These are phyloP conservation scores for Pseudogymnoascus sp. DNA, from an alignment of 2,329 filamentous ascomycete genomes.

Conservation along the genomic window DNA sequence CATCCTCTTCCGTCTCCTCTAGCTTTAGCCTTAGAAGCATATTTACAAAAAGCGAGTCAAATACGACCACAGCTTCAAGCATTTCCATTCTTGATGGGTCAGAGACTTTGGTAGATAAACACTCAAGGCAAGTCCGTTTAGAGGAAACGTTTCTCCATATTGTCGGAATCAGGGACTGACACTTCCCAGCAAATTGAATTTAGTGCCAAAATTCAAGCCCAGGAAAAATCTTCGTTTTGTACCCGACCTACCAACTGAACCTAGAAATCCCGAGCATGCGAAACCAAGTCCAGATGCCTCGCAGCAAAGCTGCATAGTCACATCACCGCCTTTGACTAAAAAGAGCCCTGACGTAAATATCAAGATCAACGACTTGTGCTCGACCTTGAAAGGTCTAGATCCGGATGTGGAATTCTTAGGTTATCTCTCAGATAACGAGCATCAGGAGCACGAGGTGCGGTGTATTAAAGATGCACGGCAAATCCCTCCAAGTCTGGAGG, in stretches of 20 bases:
- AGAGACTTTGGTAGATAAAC: neutral
- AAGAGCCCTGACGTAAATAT: neutral
- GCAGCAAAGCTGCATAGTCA: no score
- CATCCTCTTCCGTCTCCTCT: neutral
- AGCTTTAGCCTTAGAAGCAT: neutral
- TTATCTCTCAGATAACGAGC: conserved; percentile 15
- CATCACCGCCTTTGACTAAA: neutral
- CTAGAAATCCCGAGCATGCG: neutral
- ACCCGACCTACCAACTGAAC: neutral
- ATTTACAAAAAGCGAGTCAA: conserved; percentile 4
- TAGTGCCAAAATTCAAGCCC: neutral
- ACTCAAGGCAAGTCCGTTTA: neutral
- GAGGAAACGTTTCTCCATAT: neutral
- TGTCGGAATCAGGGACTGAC: neutral
- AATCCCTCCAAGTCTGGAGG: conserved; percentile 11
- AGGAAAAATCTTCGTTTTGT: conserved; percentile 12
- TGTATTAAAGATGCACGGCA: neutral
- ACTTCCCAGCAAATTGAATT: conserved; percentile 9
- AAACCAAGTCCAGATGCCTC: neutral
- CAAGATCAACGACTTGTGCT: conserved; percentile 18
- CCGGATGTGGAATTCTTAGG: conserved; percentile 10
- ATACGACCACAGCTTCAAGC: neutral
- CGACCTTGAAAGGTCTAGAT: neutral
- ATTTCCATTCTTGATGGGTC: neutral
- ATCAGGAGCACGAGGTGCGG: conserved; percentile 11